A percentile compares a stretch with the other conserved stretches of the same genome.
These are phyloP conservation scores for Cudoniella acicularis DNA, from an alignment of 495 filamentous ascomycete species.

Conservation along the genomic window DNA sequence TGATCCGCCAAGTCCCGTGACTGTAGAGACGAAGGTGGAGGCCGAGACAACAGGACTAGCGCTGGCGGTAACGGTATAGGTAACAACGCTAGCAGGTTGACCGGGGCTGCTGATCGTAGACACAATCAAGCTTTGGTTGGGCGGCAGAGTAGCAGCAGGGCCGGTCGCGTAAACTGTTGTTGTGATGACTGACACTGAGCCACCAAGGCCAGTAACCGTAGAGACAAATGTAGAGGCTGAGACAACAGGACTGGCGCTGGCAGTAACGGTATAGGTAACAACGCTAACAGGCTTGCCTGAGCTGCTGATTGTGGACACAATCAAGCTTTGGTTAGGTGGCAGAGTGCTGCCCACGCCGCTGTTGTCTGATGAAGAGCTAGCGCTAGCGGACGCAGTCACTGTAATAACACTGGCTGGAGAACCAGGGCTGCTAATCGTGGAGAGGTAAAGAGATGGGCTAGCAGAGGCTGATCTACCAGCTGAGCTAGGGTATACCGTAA, in stretches of 20 bases:
- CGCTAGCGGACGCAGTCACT: neutral
- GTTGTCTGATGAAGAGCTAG: neutral
- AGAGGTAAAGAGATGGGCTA: neutral
- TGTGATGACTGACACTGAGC: neutral
- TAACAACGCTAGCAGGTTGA: neutral
- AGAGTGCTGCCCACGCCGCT: neutral
- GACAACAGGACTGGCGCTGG: neutral
- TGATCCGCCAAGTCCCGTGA: neutral
- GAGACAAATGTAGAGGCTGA: neutral
- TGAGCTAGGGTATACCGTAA: too few species aligned
- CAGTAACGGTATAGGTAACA: neutral
- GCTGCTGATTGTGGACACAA: neutral
- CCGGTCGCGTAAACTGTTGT: neutral
- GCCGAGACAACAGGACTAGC: neutral
- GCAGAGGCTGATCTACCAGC: too few species aligned
- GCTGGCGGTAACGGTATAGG: neutral
- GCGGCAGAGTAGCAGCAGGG: neutral
- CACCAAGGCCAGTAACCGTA: neutral
- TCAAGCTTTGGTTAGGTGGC: neutral
- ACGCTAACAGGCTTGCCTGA: neutral
- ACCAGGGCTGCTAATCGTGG: neutral
- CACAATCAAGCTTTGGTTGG: neutral
- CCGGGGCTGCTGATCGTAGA: neutral
- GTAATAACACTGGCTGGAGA: neutral
- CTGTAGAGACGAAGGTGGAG: neutral